A percentile compares a stretch with the other conserved stretches of the same genome.
These are phyloP conservation scores for Lentinula novae-zelandiae DNA, from an alignment of 1,284 basidiomycete species.

Conservation along the genomic window DNA sequence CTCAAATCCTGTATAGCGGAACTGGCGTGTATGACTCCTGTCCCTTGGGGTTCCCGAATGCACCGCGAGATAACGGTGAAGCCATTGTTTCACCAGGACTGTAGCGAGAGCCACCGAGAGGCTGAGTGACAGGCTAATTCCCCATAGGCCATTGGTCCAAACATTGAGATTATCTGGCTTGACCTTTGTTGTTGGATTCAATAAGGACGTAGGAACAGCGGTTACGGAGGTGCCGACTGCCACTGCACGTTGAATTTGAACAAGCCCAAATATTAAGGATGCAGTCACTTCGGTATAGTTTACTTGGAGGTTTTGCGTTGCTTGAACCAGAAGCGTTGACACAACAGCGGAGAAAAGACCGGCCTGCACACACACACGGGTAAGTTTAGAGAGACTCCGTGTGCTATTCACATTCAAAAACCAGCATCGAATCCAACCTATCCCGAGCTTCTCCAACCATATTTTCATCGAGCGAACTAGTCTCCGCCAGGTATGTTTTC, in stretches of 20 bases:
- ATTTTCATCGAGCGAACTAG: too few species aligned
- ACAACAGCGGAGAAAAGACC: constrained; percentile 18
- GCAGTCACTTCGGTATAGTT: constrained; percentile 4
- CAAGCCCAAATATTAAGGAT: constrained; percentile 9
- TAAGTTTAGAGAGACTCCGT: too few species aligned
- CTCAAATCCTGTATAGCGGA: too few species aligned
- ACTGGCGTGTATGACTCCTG: too few species aligned
- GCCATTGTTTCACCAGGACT: not conserved
- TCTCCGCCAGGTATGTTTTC: too few species aligned
- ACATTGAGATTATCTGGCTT: constrained; percentile 1
- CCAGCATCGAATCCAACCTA: too few species aligned
- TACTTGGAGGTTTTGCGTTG: constrained; percentile 6
- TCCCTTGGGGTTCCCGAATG: too few species aligned
- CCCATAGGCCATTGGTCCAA: constrained; percentile 15
- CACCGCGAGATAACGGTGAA: too few species aligned
- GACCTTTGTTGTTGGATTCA: not conserved
- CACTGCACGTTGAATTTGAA: constrained; percentile 10
- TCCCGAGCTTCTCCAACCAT: too few species aligned
- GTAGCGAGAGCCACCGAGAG: constrained; percentile 2
- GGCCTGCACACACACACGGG: not conserved
- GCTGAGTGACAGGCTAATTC: constrained; percentile 1
- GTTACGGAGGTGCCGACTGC: not conserved
- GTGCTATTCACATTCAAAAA: too few species aligned
- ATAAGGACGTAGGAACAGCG: not conserved
- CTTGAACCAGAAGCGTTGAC: constrained; percentile 10